phyloP scores from a whole-genome alignment of 495 filamentous ascomycete species.

The Hyaloscypha variabilis region DNA sequence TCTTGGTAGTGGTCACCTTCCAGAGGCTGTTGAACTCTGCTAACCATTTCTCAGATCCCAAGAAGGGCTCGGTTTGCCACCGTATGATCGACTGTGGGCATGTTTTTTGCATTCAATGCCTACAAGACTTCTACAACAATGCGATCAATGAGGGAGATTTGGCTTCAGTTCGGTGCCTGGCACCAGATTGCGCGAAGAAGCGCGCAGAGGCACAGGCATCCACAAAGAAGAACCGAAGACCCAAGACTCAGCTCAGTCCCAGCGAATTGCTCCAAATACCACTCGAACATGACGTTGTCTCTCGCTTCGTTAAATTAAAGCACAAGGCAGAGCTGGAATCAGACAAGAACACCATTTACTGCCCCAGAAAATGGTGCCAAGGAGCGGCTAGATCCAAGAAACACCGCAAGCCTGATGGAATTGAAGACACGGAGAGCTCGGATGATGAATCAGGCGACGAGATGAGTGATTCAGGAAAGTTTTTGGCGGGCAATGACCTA shows the following conservation, averaged over 20 bases:
- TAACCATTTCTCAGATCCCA: conserved; percentile 62
- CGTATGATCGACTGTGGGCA: conserved; percentile 78
- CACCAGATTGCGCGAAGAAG: conserved; percentile 73
- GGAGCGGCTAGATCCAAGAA: conserved; percentile 82
- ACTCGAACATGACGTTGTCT: conserved; percentile 69
- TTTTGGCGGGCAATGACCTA: conserved; percentile 33
- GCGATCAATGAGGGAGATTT: conserved; percentile 88
- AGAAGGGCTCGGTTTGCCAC: conserved; percentile 84
- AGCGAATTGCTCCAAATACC: conserved; percentile 90
- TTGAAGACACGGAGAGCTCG: conserved; percentile 46
- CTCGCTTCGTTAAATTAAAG: conserved; percentile 86
- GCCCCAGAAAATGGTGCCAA: conserved; percentile 91
- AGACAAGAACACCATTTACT: conserved; percentile 92
- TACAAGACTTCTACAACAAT: conserved; percentile 86
- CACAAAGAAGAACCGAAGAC: conserved; percentile 39
- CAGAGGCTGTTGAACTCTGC: neutral
- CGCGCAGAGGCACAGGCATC: conserved; percentile 34
- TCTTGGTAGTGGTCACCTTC: conserved; percentile 40
- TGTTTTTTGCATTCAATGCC: conserved; percentile 84
- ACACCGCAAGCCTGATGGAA: conserved; percentile 67
- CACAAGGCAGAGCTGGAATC: conserved; percentile 90
- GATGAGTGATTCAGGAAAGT: conserved; percentile 38
- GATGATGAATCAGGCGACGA: conserved; percentile 50
- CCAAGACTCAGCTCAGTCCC: conserved; percentile 72
- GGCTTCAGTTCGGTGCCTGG: conserved; percentile 72